These are phyloP conservation scores for Porodaedalea pini DNA, from an alignment of 1,284 basidiomycete species.

Conservation along the genomic window DNA sequence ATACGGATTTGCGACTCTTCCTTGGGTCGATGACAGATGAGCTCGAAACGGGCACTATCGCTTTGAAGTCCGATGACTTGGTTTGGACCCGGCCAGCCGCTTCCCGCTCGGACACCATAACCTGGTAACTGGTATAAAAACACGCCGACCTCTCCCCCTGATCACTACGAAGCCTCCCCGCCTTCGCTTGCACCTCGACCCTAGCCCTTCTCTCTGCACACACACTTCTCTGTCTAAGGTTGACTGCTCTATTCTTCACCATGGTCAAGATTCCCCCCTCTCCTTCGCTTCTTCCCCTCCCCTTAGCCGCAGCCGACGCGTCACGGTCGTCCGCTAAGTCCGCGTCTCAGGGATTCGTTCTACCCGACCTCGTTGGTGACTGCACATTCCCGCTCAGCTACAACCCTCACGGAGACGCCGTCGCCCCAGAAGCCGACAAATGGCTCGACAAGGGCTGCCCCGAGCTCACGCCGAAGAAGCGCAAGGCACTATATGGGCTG, in stretches of 20 bases:
- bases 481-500: constrained; percentile 50
- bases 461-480: constrained; percentile 48
- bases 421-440: constrained; percentile 51
- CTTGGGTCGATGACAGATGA: constrained; percentile 7
- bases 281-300: not conserved
- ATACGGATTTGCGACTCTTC: constrained; percentile 3
- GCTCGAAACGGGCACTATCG: constrained; percentile 6
- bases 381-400: constrained; percentile 54
- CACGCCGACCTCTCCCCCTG: not conserved
- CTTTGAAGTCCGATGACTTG: constrained; percentile 6
- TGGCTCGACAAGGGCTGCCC: constrained; percentile 50
- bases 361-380: constrained; percentile 62
- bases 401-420: constrained; percentile 49
- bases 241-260: not conserved
- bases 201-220: not conserved
- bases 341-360: constrained; percentile 37
- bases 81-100: constrained; percentile 4
- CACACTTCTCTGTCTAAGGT: not conserved
- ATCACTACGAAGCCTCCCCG: not conserved
- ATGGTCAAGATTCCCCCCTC: constrained; percentile 18
- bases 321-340: not conserved
- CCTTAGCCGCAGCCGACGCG: not conserved
- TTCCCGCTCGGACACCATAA: constrained; percentile 1
- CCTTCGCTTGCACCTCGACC: not conserved
- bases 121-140: constrained; percentile 7